Percentiles rank a stretch among this genome's conserved stretches.
These are phyloP conservation scores for Camelina hispida DNA, from an alignment of 345 rosid genomes.

Conservation along the genomic window DNA sequence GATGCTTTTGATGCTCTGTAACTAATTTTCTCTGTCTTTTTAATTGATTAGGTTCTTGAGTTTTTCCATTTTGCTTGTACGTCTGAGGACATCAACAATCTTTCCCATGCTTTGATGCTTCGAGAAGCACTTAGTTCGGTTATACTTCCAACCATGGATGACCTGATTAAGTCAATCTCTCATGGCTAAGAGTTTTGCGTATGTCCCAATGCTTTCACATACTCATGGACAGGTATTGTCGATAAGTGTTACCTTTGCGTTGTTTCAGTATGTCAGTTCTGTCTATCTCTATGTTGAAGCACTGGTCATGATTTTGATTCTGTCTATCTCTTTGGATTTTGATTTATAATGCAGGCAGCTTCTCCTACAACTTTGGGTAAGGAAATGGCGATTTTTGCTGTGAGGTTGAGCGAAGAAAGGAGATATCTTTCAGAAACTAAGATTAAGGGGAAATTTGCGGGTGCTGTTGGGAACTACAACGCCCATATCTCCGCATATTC, in stretches of 20 bases:
- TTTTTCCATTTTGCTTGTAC: constrained; percentile 98
- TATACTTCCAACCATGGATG: constrained; percentile 76
- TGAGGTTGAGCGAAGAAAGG: constrained; percentile 81
- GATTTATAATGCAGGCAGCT: constrained; percentile 72
- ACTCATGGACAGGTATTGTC: constrained; percentile 93
- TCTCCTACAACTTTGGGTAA: constrained; percentile 94
- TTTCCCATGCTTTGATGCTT: constrained; percentile 92
- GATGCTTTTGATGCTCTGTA: not conserved
- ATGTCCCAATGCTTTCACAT: constrained; percentile 88
- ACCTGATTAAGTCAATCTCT: constrained; percentile 62
- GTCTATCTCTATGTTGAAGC: constrained; percentile 5
- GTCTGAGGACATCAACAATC: constrained; percentile 95
- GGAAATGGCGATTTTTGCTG: constrained; percentile 94
- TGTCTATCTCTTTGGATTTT: constrained; percentile 29
- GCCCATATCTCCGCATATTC: constrained; percentile 94
- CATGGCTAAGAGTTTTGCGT: constrained; percentile 72
- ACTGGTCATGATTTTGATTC: constrained; percentile 1
- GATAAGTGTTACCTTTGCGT: constrained; percentile 1
- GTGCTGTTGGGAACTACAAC: constrained; percentile 96
- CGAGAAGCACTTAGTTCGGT: constrained; percentile 66
- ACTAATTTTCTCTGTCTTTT: not conserved
- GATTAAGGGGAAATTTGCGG: constrained; percentile 93
- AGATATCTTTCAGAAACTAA: constrained; percentile 68
- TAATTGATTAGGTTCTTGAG: constrained; percentile 67
- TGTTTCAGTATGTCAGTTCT: constrained; percentile 1